Evolutionary conservation across 1,139 yeast genomes (phyloP).

Genomic region (Magnusiomyces suaveolens): DNA sequence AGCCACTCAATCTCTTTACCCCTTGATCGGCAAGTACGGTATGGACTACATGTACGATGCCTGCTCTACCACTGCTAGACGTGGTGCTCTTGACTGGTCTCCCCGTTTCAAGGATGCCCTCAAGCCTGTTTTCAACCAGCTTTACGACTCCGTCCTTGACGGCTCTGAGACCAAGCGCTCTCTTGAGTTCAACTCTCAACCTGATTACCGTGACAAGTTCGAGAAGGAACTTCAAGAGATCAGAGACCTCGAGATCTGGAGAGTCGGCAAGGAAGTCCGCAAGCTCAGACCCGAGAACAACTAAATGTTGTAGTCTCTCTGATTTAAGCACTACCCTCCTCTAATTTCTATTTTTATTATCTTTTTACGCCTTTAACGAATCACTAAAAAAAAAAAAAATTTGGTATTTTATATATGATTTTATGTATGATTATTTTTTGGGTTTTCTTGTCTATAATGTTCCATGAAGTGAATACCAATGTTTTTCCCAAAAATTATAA

Average conservation of each 20-base stretch:
- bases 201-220: conserved; percentile 94
- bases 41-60: conserved; percentile 99
- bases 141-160: conserved; percentile 89
- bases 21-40: conserved; percentile 97
- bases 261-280: conserved; percentile 98
- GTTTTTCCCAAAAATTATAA: conserved; percentile 10
- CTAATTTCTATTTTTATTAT: background rate
- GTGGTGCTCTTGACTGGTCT: conserved; percentile 99
- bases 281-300: conserved; percentile 98
- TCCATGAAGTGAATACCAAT: conserved; percentile 16
- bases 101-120: conserved; percentile 97
- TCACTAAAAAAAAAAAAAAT: conserved; percentile 3
- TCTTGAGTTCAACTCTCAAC: conserved; percentile 93
- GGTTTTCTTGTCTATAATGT: conserved; percentile 15
- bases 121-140: conserved; percentile 95
- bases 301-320: conserved; percentile 35
- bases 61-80: conserved; percentile 98
- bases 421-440: conserved; percentile 12
- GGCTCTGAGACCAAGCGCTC: conserved; percentile 98
- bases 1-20: conserved; percentile 98
- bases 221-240: conserved; percentile 87
- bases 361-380: conserved; percentile 1
- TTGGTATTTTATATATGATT: background rate
- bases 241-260: conserved; percentile 99
- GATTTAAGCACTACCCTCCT: background rate